These are phyloP conservation scores for Naganishia liquefaciens DNA, from an alignment of 1,284 basidiomycete species.

Conservation along the genomic window DNA sequence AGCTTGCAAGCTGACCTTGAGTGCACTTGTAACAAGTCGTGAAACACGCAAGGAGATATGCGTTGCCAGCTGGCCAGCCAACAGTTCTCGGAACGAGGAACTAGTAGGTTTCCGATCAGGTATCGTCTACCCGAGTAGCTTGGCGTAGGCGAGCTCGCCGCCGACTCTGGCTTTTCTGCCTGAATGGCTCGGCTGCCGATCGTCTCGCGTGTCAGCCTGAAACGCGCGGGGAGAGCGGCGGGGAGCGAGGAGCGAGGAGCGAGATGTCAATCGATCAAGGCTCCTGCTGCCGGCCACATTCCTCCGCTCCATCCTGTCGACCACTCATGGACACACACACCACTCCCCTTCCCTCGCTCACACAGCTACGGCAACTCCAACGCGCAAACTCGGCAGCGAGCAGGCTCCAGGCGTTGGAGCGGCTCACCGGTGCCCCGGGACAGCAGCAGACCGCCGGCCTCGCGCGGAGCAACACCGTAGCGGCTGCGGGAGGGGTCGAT, in stretches of 20 bases:
- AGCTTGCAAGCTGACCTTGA: too few relatives aligned
- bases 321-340: conserved; percentile 35
- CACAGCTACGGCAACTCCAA: conserved; percentile 48
- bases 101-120: too few relatives aligned
- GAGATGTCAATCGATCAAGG: too few relatives aligned
- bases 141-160: too few relatives aligned
- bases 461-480: conserved; percentile 22
- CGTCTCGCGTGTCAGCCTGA: neutral
- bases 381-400: conserved; percentile 53
- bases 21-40: too few relatives aligned
- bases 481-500: conserved; percentile 9
- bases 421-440: conserved; percentile 46
- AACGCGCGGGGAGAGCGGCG: neutral
- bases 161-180: too few relatives aligned
- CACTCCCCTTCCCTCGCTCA: conserved; percentile 48
- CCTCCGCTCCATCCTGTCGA: conserved; percentile 34
- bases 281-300: neutral
- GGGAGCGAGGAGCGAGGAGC: neutral
- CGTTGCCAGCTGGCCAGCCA: too few relatives aligned
- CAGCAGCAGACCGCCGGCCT: neutral
- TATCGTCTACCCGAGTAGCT: too few relatives aligned
- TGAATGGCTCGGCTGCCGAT: neutral
- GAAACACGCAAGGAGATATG: too few relatives aligned
- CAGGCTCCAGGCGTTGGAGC: conserved; percentile 50
- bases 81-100: too few relatives aligned